Base-by-base conservation (phyloP, 2,329 filamentous ascomycete genomes). In the Diaporthe sp. region DNA sequence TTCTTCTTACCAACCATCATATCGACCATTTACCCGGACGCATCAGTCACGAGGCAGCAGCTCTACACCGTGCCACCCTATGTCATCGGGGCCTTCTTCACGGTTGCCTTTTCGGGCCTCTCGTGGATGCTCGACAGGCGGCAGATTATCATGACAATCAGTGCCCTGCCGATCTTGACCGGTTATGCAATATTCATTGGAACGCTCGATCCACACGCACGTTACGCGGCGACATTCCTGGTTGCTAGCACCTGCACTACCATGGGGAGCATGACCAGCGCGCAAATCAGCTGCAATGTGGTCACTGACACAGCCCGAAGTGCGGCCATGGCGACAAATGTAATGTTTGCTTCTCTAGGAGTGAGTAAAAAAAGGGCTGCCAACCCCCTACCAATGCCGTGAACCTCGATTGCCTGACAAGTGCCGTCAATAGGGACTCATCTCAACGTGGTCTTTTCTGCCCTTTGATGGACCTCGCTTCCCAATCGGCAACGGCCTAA, bases 1-100 rank as follows among this genome's bases (percentile, higher is more conserved):
- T 94, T 94, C 86, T 95, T 95, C 84, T 84, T 90, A 0, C 93
- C 93, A 0, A 94, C 92, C 0, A 94, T 95, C 77, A 91, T 95
- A 57, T 83, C 84, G 58, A 93, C 90, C 8, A 94, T 94, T 81
- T 94, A 94, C 80, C 92, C 92, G 0, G 79, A 87, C 3, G 83
- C 85, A 73, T 86, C 85, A 20, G 88, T 91, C 12, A 85, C 93
- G 37, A 87, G 85, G 15, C 91, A 94, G 81, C 93, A 95, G 83
- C 89, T 94, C 0, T 89, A 89, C 78, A 94, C 92, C 0, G 93
- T 94, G 0, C 93, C 93, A 0, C 93, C 93, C 0, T 94, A 94
- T 80, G 82, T 92, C 1, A 89, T 94, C 0, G 93, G 92, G 0
- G 91, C 86, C 1, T 90, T 93, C 81, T 92, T 92, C 82, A 91